phyloP scores from a whole-genome alignment of 1,284 basidiomycete species.

The Moesziomyces parantarcticus region DNA sequence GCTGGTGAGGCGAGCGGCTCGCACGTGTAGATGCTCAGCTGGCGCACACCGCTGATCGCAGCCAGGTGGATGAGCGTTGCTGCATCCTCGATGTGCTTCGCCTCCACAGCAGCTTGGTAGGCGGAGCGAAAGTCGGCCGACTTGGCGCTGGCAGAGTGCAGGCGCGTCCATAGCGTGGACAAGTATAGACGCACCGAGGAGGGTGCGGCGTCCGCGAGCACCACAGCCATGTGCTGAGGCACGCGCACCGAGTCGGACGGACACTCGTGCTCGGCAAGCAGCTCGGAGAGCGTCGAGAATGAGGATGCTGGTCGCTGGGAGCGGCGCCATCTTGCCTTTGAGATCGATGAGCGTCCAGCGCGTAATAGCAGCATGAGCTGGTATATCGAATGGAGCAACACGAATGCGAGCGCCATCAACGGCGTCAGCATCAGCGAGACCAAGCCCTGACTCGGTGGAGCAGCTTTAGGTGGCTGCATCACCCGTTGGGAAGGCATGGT shows the following conservation, averaged over 20 bases:
- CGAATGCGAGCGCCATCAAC: constrained; percentile 24
- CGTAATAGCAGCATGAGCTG: constrained; percentile 9
- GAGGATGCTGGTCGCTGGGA: constrained; percentile 3
- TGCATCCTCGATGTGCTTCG: constrained; percentile 19
- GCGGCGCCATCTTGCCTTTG: background rate
- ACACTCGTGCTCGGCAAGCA: constrained; percentile 9
- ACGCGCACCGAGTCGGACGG: constrained; percentile 5
- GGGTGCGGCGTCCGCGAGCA: constrained; percentile 26
- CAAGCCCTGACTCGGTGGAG: background rate
- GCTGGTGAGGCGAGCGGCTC: background rate
- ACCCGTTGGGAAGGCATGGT: background rate
- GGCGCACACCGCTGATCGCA: constrained; percentile 22
- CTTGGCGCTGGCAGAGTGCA: background rate
- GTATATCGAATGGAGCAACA: constrained; percentile 24
- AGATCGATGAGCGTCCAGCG: background rate
- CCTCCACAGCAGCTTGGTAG: constrained; percentile 16
- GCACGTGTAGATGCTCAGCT: constrained; percentile 22
- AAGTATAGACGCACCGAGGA: constrained; percentile 30
- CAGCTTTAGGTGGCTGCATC: no score
- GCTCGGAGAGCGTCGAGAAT: constrained; percentile 11
- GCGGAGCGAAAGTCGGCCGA: constrained; percentile 11
- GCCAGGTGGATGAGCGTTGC: constrained; percentile 31
- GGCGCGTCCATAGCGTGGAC: constrained; percentile 7
- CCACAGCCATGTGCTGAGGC: constrained; percentile 27
- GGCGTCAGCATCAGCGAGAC: constrained; percentile 20